Conservation (phyloP, 371 early-diverging fungal species). For the Mortierella sp. region DNA sequence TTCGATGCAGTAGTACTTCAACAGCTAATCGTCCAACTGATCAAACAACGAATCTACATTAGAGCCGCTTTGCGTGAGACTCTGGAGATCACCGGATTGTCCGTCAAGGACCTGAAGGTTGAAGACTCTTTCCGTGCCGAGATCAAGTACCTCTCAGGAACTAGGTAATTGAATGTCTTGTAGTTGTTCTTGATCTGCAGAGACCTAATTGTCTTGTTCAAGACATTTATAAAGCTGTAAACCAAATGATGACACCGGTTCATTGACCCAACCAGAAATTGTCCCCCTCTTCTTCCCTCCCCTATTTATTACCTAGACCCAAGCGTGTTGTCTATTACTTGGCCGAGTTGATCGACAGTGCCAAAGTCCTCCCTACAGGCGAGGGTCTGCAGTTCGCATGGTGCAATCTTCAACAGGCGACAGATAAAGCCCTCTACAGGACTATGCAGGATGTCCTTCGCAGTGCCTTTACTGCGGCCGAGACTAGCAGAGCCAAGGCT, state of each 20-base stretch:
- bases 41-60: constrained; percentile 2
- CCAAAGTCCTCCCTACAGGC: constrained; percentile 73
- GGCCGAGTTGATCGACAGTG: constrained; percentile 75
- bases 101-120: constrained; percentile 76
- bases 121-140: constrained; percentile 84
- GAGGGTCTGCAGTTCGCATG: constrained; percentile 83
- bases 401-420: constrained; percentile 72
- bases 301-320: constrained; percentile 59
- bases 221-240: background rate
- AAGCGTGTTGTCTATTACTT: constrained; percentile 85
- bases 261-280: background rate
- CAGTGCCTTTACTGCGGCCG: constrained; percentile 76
- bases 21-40: background rate
- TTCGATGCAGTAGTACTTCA: background rate
- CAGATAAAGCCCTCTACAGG: constrained; percentile 78
- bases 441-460: constrained; percentile 87
- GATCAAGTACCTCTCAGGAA: constrained; percentile 85
- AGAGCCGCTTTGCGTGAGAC: constrained; percentile 88
- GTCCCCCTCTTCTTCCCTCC: background rate
- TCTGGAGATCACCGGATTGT: constrained; percentile 79
- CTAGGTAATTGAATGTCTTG: constrained; percentile 58
- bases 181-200: background rate
- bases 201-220: background rate
- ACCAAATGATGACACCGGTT: background rate
- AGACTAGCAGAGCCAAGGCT: constrained; percentile 60